These are phyloP conservation scores for Plasmodium gallinaceum DNA, from an alignment of 169 alveolate species.

Conservation along the genomic window DNA sequence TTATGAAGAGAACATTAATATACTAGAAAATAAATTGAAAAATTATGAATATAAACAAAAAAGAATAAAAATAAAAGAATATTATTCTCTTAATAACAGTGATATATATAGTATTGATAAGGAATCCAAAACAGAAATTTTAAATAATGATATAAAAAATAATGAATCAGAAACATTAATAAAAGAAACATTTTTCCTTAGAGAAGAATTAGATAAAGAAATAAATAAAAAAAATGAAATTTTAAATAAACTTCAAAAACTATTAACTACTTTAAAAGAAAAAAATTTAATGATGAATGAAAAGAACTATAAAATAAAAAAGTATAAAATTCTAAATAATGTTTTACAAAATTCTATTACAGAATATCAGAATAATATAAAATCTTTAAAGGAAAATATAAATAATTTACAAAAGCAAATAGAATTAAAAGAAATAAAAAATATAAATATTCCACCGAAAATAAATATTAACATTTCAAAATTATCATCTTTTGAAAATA, in stretches of 20 bases:
- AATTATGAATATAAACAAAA: constrained; percentile 14
- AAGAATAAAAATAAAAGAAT: neutral
- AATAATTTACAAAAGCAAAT: constrained; percentile 69
- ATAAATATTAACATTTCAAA: constrained; percentile 39
- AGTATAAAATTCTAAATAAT: constrained; percentile 33
- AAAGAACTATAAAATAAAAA: constrained; percentile 55
- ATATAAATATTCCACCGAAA: constrained; percentile 61
- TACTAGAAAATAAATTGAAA: constrained; percentile 18
- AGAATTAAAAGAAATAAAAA: constrained; percentile 42
- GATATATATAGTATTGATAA: neutral
- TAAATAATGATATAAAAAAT: neutral
- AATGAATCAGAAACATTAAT: neutral
- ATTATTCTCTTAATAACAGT: neutral
- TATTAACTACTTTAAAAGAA: constrained; percentile 22
- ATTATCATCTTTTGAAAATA: constrained; percentile 65
- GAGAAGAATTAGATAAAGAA: constrained; percentile 47
- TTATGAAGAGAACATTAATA: constrained; percentile 28
- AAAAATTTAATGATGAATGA: constrained; percentile 68
- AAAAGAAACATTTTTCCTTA: constrained; percentile 11
- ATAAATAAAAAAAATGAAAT: constrained; percentile 26
- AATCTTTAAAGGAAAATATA: constrained; percentile 69
- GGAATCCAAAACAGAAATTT: neutral
- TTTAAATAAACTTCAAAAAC: constrained; percentile 28
- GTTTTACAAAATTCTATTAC: constrained; percentile 17
- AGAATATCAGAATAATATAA: constrained; percentile 30